Evolutionary conservation across 2,329 filamentous ascomycete species (phyloP), one percentile per base, ranked within the genome.

Genomic region (Aspergillus intermedius): DNA sequence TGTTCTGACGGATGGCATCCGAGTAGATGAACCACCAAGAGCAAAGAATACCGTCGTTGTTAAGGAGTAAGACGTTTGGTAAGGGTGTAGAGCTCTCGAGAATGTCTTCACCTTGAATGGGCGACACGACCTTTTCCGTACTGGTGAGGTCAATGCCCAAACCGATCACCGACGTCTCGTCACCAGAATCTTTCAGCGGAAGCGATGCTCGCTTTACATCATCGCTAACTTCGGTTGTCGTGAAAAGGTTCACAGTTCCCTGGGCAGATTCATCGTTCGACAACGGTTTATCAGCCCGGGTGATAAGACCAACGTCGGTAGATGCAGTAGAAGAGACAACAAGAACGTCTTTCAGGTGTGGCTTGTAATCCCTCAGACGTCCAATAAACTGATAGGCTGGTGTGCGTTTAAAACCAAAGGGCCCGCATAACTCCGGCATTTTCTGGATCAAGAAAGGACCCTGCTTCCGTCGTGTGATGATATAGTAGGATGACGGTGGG

Each of bases 21-120:
- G 86, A 82, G 70, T 96, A 96, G 17, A 97, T 80, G 40, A 97
- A 72, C 88, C 91, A 96, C 90, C 91, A 98, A 10, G 83, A 79
- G 42, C 82, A 83, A 13, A 98, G 74, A 8, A 95, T 73, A 54
- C 93, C 93, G 61, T 96, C 88, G 56, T 95, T 85, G 51, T 94
- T 97, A 13, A 98, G 74, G 25, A 89, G 78, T 77, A 93, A 85
- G 39, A 95, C 76, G 9, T 84, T 88, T 5, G 93, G 93, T 7
- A 97, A 71, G 10, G 93, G 91, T 1, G 82, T 83, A 0, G 84
- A 78, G 4, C 90, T 94, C 60, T 91, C 80, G 28, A 86, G 79
- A 42, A 94, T 82, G 61, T 95, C 86, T 53, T 93, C 86, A 1
- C 81, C 78, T 17, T 82, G 82, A 49, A 95, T 86, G 1, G 91